These are phyloP conservation scores for Barnettozyma californica DNA, from an alignment of 805 yeast species.

Conservation along the genomic window DNA sequence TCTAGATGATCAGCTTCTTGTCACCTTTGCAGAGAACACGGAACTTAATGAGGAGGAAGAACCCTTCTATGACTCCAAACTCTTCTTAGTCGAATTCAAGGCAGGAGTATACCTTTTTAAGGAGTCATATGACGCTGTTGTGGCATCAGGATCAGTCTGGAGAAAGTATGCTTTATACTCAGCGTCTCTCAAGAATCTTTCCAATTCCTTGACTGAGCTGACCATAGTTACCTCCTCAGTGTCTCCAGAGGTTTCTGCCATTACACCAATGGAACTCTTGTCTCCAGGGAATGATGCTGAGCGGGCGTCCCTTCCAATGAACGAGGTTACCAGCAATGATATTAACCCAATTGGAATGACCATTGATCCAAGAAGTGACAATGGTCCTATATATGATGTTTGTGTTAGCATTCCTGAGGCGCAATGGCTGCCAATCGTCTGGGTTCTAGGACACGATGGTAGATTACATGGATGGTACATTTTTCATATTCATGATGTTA, in stretches of 20 bases:
- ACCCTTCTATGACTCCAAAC: slow-evolving; percentile 21
- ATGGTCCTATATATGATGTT: slow-evolving; percentile 42
- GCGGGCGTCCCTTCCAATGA: slow-evolving; percentile 70
- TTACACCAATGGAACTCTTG: slow-evolving; percentile 34
- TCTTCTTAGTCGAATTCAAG: slow-evolving; percentile 17
- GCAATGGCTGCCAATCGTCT: slow-evolving; percentile 59
- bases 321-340: slow-evolving; percentile 59
- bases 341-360: slow-evolving; percentile 67
- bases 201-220: slow-evolving; percentile 27
- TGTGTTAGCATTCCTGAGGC: slow-evolving; percentile 53
- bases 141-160: slow-evolving; percentile 46
- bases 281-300: slow-evolving; percentile 61
- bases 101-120: slow-evolving; percentile 13
- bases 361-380: slow-evolving; percentile 47
- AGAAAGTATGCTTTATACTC: slow-evolving; percentile 45
- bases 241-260: slow-evolving; percentile 55
- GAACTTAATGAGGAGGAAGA: slow-evolving; percentile 28
- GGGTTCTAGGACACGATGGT: slow-evolving; percentile 61
- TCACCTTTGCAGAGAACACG: slow-evolving; percentile 26
- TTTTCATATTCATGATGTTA: slow-evolving; percentile 49
- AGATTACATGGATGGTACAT: slow-evolving; percentile 58
- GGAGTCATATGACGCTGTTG: slow-evolving; percentile 40
- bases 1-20: slow-evolving; percentile 15
- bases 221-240: slow-evolving; percentile 53
- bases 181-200: slow-evolving; percentile 37